Percentiles rank a stretch among this genome's conserved stretches.
phyloP scores from a whole-genome alignment of 768 basidiomycete genomes.

The Boletus insuetus region DNA sequence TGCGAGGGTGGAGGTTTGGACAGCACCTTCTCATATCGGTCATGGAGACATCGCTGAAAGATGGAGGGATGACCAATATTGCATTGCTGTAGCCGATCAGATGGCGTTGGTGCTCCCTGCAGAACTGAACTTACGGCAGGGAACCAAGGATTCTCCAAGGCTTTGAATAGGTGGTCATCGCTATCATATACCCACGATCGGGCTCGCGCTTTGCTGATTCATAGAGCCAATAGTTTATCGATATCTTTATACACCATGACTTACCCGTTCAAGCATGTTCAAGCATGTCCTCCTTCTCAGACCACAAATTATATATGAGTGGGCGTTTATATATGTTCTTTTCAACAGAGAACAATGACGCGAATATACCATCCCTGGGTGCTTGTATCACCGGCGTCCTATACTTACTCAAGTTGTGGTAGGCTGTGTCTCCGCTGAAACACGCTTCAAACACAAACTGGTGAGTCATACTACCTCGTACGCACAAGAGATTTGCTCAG shows the following conservation, averaged over 20 bases:
- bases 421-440: too few relatives aligned
- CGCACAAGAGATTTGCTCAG: too few relatives aligned
- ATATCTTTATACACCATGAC: neutral
- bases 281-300: neutral
- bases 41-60: constrained; percentile 39
- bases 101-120: constrained; percentile 48
- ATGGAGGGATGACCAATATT: constrained; percentile 65
- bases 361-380: neutral
- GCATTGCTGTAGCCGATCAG: constrained; percentile 59
- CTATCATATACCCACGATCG: neutral
- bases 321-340: neutral
- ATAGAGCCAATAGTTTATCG: too few relatives aligned
- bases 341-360: neutral
- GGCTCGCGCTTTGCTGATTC: neutral
- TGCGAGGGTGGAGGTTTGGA: constrained; percentile 60
- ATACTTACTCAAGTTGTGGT: neutral
- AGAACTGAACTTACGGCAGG: constrained; percentile 27
- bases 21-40: constrained; percentile 55
- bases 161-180: constrained; percentile 16
- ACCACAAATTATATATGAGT: neutral
- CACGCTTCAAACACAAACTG: too few relatives aligned
- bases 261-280: neutral
- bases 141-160: constrained; percentile 14
- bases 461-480: too few relatives aligned
- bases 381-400: neutral